Evolutionary conservation across 306 rosid species (phyloP).

Genomic region (Albizia julibrissin): DNA sequence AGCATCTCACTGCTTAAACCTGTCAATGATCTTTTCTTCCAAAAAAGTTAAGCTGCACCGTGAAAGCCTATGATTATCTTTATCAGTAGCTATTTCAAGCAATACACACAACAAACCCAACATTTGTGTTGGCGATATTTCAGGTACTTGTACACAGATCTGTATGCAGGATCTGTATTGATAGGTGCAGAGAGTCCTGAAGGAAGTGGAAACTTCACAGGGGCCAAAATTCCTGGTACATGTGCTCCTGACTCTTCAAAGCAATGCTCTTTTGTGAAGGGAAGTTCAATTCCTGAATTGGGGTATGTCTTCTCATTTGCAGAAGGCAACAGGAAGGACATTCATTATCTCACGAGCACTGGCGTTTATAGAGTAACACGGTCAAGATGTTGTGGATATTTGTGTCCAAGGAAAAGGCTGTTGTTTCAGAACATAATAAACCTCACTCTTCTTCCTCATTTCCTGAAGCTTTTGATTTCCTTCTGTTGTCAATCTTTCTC

Average conservation of each 20-base stretch:
- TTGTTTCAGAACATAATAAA: background rate
- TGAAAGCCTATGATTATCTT: background rate
- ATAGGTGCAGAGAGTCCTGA: slow-evolving; percentile 36
- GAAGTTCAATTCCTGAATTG: slow-evolving; percentile 25
- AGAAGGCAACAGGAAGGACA: slow-evolving; percentile 37
- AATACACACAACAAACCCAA: background rate
- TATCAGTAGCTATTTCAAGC: background rate
- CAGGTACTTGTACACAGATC: slow-evolving; percentile 43
- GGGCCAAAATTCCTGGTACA: slow-evolving; percentile 20
- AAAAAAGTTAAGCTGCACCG: background rate
- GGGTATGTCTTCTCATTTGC: slow-evolving; percentile 39
- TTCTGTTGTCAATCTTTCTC: slow-evolving; percentile 1
- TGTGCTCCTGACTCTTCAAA: slow-evolving; percentile 42
- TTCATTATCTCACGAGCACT: slow-evolving; percentile 30
- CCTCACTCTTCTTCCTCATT: slow-evolving; percentile 22
- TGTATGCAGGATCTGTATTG: slow-evolving; percentile 21
- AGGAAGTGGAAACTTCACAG: slow-evolving; percentile 36
- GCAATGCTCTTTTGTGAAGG: slow-evolving; percentile 30
- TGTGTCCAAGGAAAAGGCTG: slow-evolving; percentile 26
- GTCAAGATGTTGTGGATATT: slow-evolving; percentile 39
- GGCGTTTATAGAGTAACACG: slow-evolving; percentile 36
- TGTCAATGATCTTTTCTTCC: background rate
- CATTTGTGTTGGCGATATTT: slow-evolving; percentile 13
- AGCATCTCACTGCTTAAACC: background rate
- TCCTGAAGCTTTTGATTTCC: background rate